Base-by-base conservation (phyloP, 805 yeast species). In the Saccharomycopsis sp. region DNA sequence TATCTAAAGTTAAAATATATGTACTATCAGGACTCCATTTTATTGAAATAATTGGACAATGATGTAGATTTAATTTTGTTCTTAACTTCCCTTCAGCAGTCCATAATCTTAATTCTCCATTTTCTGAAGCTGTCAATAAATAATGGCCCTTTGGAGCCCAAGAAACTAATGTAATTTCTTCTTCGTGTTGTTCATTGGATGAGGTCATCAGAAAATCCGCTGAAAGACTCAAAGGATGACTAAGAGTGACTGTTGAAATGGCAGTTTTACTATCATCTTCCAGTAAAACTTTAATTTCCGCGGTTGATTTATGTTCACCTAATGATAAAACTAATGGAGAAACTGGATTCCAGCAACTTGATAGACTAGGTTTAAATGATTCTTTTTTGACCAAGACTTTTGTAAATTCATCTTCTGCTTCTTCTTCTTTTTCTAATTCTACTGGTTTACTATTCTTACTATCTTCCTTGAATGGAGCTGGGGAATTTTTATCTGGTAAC, bases 41-140 rank as follows among this genome's bases (percentile, higher is more conserved):
- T 3, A 81, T 59, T 2, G 66, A 54, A 8, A 75, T 51, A 1
- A 86, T 66, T 0, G 88, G 73, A 2, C 72, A 56, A 33, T 65
- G 63, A 49, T 76, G 83, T 28, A 69, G 54, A 20, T 67, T 63
- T 50, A 76, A 57, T 1, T 72, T 69, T 37, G 75, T 78, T 44
- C 72, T 64, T 29, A 85, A 61, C 23, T 70, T 67, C 0, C 95
- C 94, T 35, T 74, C 79, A 0, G 72, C 64, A 9, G 77, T 70
- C 94, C 95, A 87, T n/a, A 83, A 63, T 41, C 89, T 61, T 6
- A 87, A 51, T 50, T 81, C 89, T 12, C 95, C 95, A 51, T 69
- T 69, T 40, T 69, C 73, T 2, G 77, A 67, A 2, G 78, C 81
- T 0, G 88, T 79, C 12, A 80, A 65, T 2, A 86, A 56, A 12